Percentiles rank a stretch among this genome's conserved stretches.
phyloP scores from a whole-genome alignment of 2,329 filamentous ascomycete species.

The Colletotrichum musicola region DNA sequence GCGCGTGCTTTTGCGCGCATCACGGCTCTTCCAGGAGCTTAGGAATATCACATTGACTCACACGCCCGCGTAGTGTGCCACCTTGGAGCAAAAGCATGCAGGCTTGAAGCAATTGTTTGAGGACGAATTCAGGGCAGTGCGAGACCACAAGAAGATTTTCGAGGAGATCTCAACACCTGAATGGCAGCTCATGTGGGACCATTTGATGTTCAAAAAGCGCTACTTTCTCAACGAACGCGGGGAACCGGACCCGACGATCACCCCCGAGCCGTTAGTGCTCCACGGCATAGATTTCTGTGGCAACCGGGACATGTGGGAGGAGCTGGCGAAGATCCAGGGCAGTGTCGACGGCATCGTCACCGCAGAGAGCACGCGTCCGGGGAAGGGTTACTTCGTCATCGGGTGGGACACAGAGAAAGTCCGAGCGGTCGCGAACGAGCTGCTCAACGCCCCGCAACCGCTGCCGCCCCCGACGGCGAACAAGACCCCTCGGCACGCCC shows the following conservation, averaged over 20 bases:
- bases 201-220: slow-evolving; percentile 1
- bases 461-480: neutral
- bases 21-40: neutral
- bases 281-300: neutral
- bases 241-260: neutral
- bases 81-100: neutral
- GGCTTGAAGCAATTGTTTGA: neutral
- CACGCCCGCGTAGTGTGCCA: neutral
- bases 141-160: slow-evolving; percentile 1
- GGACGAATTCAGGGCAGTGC: neutral
- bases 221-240: neutral
- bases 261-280: slow-evolving; percentile 1
- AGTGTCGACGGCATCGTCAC: neutral
- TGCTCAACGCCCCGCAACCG: neutral
- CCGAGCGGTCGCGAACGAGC: neutral
- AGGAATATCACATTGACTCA: neutral
- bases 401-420: slow-evolving; percentile 1
- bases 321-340: neutral
- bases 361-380: neutral
- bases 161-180: neutral
- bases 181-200: neutral
- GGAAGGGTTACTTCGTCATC: neutral
- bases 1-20: neutral
- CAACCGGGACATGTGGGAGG: neutral
- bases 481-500: neutral